Percentiles rank a stretch among this genome's conserved stretches.
Evolutionary conservation across 2,329 filamentous ascomycete species (phyloP).

Genomic region (Davidsoniella virescens): DNA sequence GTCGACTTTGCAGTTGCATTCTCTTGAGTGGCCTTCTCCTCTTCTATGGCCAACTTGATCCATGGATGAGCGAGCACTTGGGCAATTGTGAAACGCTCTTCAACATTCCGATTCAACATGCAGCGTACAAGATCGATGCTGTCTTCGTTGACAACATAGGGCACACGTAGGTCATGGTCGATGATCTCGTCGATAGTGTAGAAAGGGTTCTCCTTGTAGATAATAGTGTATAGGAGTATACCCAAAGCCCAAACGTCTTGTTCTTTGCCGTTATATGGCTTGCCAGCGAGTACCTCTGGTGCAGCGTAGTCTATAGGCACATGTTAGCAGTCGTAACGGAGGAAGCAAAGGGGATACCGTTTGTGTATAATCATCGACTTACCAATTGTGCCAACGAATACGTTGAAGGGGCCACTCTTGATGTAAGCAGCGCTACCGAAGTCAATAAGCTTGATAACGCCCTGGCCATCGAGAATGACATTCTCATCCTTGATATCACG

Average conservation of each 20-base stretch:
- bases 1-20: background rate
- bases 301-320: constrained; percentile 69
- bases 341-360: background rate
- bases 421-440: constrained; percentile 97
- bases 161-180: constrained; percentile 85
- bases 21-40: constrained; percentile 5
- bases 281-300: constrained; percentile 88
- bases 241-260: constrained; percentile 98
- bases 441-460: constrained; percentile 91
- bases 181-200: constrained; percentile 99
- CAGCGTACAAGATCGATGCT: constrained; percentile 80
- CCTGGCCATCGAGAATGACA: constrained; percentile 86
- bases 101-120: constrained; percentile 86
- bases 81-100: constrained; percentile 67
- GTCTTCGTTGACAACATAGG: constrained; percentile 74
- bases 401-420: constrained; percentile 94
- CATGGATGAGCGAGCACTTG: constrained; percentile 84
- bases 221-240: constrained; percentile 92
- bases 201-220: constrained; percentile 99
- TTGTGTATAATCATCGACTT: constrained; percentile 21
- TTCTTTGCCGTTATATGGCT: constrained; percentile 84
- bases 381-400: constrained; percentile 98
- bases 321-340: background rate
- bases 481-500: constrained; percentile 99
- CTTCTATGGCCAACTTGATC: constrained; percentile 27